phyloP scores from a whole-genome alignment of 768 basidiomycete species.

The Daedaleopsis nitida region DNA sequence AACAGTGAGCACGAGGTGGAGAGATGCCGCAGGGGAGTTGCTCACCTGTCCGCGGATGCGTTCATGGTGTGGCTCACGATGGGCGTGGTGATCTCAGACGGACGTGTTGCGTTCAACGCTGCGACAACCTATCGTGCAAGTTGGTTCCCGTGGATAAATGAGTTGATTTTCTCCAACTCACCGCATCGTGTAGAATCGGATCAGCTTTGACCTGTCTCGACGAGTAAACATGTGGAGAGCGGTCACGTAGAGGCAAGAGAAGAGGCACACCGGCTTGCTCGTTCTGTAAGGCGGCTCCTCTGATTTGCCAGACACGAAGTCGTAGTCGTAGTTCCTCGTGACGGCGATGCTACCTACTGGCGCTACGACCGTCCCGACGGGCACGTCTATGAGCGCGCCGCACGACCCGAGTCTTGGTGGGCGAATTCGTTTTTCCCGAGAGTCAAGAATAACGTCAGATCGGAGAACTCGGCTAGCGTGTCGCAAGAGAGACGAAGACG shows the following conservation, averaged over 20 bases:
- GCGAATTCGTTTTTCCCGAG: neutral
- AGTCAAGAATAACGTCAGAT: conserved; percentile 12
- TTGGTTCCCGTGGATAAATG: too few species aligned
- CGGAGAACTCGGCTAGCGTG: neutral
- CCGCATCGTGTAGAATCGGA: conserved; percentile 48
- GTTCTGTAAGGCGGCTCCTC: conserved; percentile 61
- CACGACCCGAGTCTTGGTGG: conserved; percentile 74
- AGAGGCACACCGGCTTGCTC: conserved; percentile 58
- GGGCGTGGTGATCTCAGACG: conserved; percentile 35
- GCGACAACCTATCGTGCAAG: conserved; percentile 42
- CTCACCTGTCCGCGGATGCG: conserved; percentile 80
- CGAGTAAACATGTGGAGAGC: too few species aligned
- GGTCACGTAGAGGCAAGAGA: conserved; percentile 1
- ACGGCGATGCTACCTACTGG: conserved; percentile 70
- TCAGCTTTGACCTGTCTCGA: conserved; percentile 61
- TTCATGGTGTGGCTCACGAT: conserved; percentile 55
- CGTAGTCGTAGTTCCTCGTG: conserved; percentile 75
- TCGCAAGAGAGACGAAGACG: neutral
- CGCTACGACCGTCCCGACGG: conserved; percentile 76
- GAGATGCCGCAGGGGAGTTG: conserved; percentile 10
- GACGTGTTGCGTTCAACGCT: conserved; percentile 47
- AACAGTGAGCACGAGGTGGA: neutral
- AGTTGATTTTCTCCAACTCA: conserved; percentile 30
- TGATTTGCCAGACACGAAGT: conserved; percentile 54
- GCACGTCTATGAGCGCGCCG: conserved; percentile 66